Conservation (phyloP, 1,284 basidiomycete genomes). For the Cerioporus squamosus region DNA sequence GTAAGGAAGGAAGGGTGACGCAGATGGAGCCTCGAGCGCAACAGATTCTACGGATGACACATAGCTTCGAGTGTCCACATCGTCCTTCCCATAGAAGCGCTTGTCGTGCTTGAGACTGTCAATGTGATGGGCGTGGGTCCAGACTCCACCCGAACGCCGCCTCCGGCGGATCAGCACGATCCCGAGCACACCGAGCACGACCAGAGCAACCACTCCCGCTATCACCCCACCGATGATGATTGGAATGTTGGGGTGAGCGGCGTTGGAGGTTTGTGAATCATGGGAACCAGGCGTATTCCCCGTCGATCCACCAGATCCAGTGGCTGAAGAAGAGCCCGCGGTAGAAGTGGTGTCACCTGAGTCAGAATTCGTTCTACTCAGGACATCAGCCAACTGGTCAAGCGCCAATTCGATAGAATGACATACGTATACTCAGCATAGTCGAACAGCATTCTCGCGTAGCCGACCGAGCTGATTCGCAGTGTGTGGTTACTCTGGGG, state of each 20-base stretch:
- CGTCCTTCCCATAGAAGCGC: conserved; percentile 2
- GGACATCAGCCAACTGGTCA: background rate
- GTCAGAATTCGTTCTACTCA: conserved; percentile 10
- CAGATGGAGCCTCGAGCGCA: background rate
- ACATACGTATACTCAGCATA: conserved; percentile 25
- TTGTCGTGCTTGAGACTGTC: conserved; percentile 2
- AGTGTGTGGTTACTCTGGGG: conserved; percentile 15
- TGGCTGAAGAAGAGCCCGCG: background rate
- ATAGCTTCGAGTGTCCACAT: background rate
- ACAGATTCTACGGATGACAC: conserved; percentile 1
- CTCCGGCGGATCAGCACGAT: conserved; percentile 6
- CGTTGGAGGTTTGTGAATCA: background rate
- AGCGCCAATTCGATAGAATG: background rate
- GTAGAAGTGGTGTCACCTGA: background rate
- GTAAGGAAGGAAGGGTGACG: background rate
- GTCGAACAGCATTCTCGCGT: conserved; percentile 20
- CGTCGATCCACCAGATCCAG: background rate
- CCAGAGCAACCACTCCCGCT: background rate
- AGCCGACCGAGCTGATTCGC: conserved; percentile 16
- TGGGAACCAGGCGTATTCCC: background rate
- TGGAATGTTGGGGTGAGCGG: background rate
- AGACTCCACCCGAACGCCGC: background rate
- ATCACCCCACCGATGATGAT: conserved; percentile 1
- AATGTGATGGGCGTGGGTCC: background rate
- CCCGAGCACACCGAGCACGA: background rate